phyloP scores from a whole-genome alignment of 108 stramenopile genomes.

The Fragilaria radians region DNA sequence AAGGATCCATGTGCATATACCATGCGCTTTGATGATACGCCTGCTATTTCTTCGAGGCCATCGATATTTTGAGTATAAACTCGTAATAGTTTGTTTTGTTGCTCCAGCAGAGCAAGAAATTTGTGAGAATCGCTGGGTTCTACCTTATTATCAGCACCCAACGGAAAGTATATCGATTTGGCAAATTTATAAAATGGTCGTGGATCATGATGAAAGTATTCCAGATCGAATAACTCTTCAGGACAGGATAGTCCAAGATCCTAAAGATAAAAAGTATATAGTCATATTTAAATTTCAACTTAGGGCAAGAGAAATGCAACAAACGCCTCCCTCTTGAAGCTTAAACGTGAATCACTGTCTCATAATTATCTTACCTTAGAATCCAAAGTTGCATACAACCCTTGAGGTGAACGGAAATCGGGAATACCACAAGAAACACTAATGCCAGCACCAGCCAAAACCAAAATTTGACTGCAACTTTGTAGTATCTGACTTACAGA shows the following conservation, averaged over 20 bases:
- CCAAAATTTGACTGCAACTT: slow-evolving; percentile 56
- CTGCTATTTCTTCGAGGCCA: slow-evolving; percentile 57
- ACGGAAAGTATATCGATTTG: slow-evolving; percentile 33
- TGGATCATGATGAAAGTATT: slow-evolving; percentile 67
- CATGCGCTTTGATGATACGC: slow-evolving; percentile 51
- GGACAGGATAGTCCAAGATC: slow-evolving; percentile 40
- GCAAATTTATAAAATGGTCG: slow-evolving; percentile 69
- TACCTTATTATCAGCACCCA: slow-evolving; percentile 18
- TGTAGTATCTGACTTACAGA: slow-evolving; percentile 25
- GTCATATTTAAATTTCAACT: slow-evolving; percentile 9
- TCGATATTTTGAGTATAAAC: slow-evolving; percentile 82
- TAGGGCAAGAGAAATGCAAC: no score
- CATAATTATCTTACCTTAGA: background rate
- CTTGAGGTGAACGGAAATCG: slow-evolving; percentile 70
- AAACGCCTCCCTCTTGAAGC: no score
- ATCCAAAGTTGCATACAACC: slow-evolving; percentile 44
- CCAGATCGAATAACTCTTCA: slow-evolving; percentile 79
- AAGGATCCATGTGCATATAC: slow-evolving; percentile 82
- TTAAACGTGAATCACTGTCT: no score
- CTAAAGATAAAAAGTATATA: slow-evolving; percentile 21
- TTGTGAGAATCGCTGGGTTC: slow-evolving; percentile 64
- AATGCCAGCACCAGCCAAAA: slow-evolving; percentile 78
- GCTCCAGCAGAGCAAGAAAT: slow-evolving; percentile 61
- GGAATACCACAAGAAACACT: slow-evolving; percentile 78
- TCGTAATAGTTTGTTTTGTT: slow-evolving; percentile 49